Conservation (phyloP, 768 basidiomycete genomes). For the Rhodosporidiobolus sp. region DNA sequence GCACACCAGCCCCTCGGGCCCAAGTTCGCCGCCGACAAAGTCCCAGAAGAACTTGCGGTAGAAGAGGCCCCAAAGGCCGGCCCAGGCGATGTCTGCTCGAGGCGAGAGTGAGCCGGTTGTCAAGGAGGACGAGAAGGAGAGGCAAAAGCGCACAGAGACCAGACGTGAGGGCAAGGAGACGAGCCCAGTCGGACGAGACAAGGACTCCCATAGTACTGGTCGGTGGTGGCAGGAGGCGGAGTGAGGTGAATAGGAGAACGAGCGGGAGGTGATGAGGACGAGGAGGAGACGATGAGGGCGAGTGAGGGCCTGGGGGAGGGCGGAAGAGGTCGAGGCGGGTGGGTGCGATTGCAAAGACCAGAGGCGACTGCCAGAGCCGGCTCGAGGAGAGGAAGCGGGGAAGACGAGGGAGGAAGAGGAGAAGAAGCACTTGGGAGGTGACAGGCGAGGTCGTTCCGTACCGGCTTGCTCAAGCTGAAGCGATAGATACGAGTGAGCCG, state of each 20-base stretch:
- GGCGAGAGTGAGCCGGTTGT: slow-evolving; percentile 10
- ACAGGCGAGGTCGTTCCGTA: no score
- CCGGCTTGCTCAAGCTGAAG: no score
- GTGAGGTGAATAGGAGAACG: no score
- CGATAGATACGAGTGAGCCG: no score
- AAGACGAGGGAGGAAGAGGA: no score
- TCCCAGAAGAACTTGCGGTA: slow-evolving; percentile 98
- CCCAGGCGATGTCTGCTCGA: slow-evolving; percentile 69
- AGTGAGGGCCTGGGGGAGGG: no score
- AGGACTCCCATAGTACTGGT: slow-evolving; percentile 66
- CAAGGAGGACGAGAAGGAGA: background rate
- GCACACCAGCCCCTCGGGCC: slow-evolving; percentile 45
- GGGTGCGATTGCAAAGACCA: background rate
- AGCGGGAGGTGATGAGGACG: no score
- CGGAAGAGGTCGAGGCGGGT: background rate
- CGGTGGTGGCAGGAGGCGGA: slow-evolving; percentile 4
- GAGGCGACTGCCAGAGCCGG: no score
- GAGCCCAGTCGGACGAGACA: slow-evolving; percentile 75
- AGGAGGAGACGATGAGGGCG: background rate
- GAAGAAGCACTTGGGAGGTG: no score
- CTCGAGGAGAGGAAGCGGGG: no score
- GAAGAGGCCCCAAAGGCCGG: slow-evolving; percentile 71
- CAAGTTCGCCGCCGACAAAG: slow-evolving; percentile 73
- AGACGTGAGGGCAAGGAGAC: slow-evolving; percentile 49
- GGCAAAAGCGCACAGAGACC: slow-evolving; percentile 42